Percentiles rank a stretch among this genome's conserved stretches.
These are phyloP conservation scores for Pleoardoris graminearum DNA, from an alignment of 2,329 filamentous ascomycete genomes.

Conservation along the genomic window DNA sequence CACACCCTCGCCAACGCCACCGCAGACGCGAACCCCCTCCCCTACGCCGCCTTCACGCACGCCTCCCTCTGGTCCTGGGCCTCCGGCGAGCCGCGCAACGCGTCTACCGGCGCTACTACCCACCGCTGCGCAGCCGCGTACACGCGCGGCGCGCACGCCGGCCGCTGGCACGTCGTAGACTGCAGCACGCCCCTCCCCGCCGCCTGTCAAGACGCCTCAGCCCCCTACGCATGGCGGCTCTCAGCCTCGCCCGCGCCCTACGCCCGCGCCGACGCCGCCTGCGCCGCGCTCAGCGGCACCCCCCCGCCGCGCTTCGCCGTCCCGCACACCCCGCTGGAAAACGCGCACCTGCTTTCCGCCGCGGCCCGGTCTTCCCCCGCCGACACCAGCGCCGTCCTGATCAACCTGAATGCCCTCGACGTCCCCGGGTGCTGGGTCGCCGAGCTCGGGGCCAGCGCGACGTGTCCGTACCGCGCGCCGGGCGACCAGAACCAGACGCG, in stretches of 20 bases:
- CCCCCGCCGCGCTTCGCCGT: conserved; percentile 57
- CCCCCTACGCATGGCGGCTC: conserved; percentile 64
- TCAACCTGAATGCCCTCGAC: conserved; percentile 65
- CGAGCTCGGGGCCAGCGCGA: conserved; percentile 57
- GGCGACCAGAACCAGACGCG: conserved; percentile 49
- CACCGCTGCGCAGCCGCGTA: conserved; percentile 60
- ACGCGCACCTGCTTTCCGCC: conserved; percentile 55
- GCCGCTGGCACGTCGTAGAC: conserved; percentile 62
- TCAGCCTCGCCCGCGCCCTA: conserved; percentile 51
- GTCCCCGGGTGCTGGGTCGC: conserved; percentile 62
- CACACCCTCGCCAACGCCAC: conserved; percentile 56
- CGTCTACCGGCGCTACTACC: conserved; percentile 30
- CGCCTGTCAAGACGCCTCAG: conserved; percentile 58
- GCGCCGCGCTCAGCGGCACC: conserved; percentile 53
- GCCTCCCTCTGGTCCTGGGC: conserved; percentile 65
- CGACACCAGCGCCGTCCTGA: conserved; percentile 57
- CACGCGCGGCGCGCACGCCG: conserved; percentile 49
- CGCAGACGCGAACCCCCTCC: conserved; percentile 51
- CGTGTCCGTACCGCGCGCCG: conserved; percentile 61
- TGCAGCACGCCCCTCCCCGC: conserved; percentile 57
- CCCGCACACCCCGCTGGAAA: conserved; percentile 66
- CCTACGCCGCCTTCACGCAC: conserved; percentile 57
- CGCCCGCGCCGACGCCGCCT: conserved; percentile 49
- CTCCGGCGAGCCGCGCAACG: conserved; percentile 57
- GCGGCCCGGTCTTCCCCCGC: no score